These are phyloP conservation scores for Fusarium palustre DNA, from an alignment of 2,329 filamentous ascomycete species.

Conservation along the genomic window DNA sequence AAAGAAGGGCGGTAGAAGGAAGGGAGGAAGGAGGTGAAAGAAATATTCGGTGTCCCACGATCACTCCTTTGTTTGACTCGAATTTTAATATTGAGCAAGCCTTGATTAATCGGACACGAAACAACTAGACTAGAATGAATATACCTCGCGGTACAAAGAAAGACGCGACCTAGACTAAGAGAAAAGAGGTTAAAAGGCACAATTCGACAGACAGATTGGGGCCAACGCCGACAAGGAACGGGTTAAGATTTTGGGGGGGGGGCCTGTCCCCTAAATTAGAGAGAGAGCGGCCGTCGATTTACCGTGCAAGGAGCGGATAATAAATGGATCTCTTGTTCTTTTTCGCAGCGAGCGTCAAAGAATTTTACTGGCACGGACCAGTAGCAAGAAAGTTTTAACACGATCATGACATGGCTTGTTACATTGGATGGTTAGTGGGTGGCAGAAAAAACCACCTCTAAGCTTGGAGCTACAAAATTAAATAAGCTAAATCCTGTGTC, in stretches of 20 bases:
- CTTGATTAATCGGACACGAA: constrained; percentile 29
- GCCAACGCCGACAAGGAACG: constrained; percentile 44
- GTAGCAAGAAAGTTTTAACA: constrained; percentile 29
- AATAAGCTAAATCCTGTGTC: too few relatives aligned
- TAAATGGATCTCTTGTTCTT: constrained; percentile 33
- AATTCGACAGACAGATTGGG: constrained; percentile 18
- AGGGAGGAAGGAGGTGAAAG: constrained; percentile 12
- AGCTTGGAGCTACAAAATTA: too few relatives aligned
- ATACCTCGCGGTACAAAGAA: constrained; percentile 21
- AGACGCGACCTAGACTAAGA: neutral
- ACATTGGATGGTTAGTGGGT: constrained; percentile 4
- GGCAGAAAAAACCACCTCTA: too few relatives aligned
- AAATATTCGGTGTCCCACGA: constrained; percentile 1
- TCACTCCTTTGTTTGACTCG: constrained; percentile 12
- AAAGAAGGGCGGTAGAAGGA: constrained; percentile 22
- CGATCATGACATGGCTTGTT: constrained; percentile 29
- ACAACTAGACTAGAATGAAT: constrained; percentile 8
- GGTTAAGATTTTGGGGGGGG: constrained; percentile 38
- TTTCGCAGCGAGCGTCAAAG: constrained; percentile 26
- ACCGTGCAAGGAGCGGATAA: constrained; percentile 48
- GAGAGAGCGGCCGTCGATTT: constrained; percentile 29
- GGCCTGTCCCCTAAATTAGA: constrained; percentile 44
- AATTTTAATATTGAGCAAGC: constrained; percentile 32
- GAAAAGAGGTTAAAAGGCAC: constrained; percentile 18
- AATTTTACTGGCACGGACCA: constrained; percentile 42